Base-by-base conservation (phyloP, 192 early-diverging fungal species). In the Coemansia sp. region DNA sequence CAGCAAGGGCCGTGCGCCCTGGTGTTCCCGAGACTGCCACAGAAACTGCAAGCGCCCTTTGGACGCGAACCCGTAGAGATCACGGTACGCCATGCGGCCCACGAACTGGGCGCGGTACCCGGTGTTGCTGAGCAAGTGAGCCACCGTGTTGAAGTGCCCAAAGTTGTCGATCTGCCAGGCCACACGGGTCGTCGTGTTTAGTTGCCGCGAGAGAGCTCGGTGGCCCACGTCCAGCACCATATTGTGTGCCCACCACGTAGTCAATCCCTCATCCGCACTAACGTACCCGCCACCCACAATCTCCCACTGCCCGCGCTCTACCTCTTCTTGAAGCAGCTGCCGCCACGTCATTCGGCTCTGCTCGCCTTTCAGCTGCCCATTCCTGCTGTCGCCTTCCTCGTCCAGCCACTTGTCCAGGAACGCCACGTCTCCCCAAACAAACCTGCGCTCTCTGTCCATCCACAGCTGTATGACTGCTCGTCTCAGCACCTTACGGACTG, bases 131-230 rank as follows among this genome's bases (percentile, higher is more conserved):
- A 70, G 58, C 54, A 70, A 41, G 11, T 69, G 59, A 7, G 73
- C 53, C 63, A 52, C 38, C 20, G 47, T 54, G 40, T 34, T 38
- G 18, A 43, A 37, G 40, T 76, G 73, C 10, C 73, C 73, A 42
- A 76, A 76, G 43, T 57, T 64, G 43, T 76, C 73, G 30, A 76
- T 56, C 67, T 76, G 73, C 73, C 73, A 76, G 0, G 32, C 66
- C 11, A 70, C 56, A 6, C 38, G 15, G 9, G 67, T 51, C 5
- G 62, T 59, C 2, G 39, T 30, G 40, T 65, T 62, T n/a, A 76
- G 50, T 31, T 66, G 31, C n/a, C 15, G 9, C 16, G 53, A 44
- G n/a, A 70, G 46, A 10, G 42, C 31, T 10, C 73, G 66, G 10
- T 54, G 66, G 2, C 73, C 73, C 4, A 65, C 56, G 15, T 76